phyloP scores from a whole-genome alignment of 2,329 filamentous ascomycete species.

The Cadophora sp. region DNA sequence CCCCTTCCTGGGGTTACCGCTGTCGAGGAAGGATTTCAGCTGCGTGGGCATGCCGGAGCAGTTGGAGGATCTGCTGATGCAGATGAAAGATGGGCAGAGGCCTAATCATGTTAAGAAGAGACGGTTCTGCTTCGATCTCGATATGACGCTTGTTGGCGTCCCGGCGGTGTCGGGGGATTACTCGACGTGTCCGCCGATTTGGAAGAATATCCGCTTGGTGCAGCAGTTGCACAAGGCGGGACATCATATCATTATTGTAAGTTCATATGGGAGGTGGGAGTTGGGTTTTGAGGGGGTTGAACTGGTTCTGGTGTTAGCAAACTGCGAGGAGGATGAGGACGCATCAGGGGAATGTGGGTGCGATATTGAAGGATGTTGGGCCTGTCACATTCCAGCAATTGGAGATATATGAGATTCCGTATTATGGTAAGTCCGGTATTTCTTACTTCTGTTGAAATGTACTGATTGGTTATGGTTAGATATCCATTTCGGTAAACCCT shows the following conservation, averaged over 20 bases:
- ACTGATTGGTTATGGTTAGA: constrained; percentile 6
- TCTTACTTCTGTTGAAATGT: background rate
- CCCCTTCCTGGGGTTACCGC: constrained; percentile 15
- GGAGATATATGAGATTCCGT: constrained; percentile 22
- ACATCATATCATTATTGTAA: constrained; percentile 23
- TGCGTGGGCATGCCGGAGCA: constrained; percentile 23
- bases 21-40: constrained; percentile 19
- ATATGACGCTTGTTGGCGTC: constrained; percentile 45
- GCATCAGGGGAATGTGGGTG: constrained; percentile 22
- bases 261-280: background rate
- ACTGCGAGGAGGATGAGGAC: constrained; percentile 24
- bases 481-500: constrained; percentile 24
- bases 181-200: constrained; percentile 24
- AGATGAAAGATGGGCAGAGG: constrained; percentile 37
- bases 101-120: constrained; percentile 38
- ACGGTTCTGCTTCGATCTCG: constrained; percentile 46
- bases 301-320: constrained; percentile 19
- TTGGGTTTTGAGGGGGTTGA: background rate
- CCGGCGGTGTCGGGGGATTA: constrained; percentile 20
- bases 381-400: constrained; percentile 32
- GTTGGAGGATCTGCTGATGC: constrained; percentile 39
- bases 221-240: constrained; percentile 23
- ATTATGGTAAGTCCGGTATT: constrained; percentile 1
- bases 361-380: constrained; percentile 21
- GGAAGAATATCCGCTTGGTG: constrained; percentile 25